A percentile compares a stretch with the other conserved stretches of the same genome.
These are phyloP conservation scores for Paramecium caudatum DNA, from an alignment of 73 alveolate species.

Conservation along the genomic window DNA sequence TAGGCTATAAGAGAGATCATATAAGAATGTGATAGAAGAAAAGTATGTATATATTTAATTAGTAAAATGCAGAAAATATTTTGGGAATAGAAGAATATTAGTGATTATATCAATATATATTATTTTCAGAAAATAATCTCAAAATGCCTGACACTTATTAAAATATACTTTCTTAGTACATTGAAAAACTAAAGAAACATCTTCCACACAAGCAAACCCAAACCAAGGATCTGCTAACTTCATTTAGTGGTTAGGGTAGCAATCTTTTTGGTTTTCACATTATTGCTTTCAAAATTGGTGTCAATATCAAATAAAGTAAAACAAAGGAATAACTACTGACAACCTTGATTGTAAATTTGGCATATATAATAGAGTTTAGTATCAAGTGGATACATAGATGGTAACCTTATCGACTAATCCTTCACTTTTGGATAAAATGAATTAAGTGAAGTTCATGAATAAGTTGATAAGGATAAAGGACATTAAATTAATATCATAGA, in stretches of 20 bases:
- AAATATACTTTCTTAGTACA: background rate
- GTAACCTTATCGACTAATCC: background rate
- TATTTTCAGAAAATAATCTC: too few relatives aligned
- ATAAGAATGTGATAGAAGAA: too few relatives aligned
- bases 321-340: background rate
- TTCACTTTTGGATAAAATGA: background rate
- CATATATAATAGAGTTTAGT: background rate
- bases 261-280: background rate
- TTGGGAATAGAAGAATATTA: too few relatives aligned
- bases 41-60: too few relatives aligned
- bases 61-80: too few relatives aligned
- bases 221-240: background rate
- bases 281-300: background rate
- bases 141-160: constrained; percentile 26
- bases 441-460: background rate
- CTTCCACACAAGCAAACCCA: background rate
- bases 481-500: constrained; percentile 2
- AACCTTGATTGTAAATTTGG: background rate
- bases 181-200: constrained; percentile 14
- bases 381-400: constrained; percentile 33
- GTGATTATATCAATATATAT: too few relatives aligned
- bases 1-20: too few relatives aligned
- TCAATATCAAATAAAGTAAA: constrained; percentile 19
- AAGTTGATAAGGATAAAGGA: background rate
- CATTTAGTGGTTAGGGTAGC: background rate